Base-by-base conservation (phyloP, 371 early-diverging fungal species). In the Rhizopus arrhizus region DNA sequence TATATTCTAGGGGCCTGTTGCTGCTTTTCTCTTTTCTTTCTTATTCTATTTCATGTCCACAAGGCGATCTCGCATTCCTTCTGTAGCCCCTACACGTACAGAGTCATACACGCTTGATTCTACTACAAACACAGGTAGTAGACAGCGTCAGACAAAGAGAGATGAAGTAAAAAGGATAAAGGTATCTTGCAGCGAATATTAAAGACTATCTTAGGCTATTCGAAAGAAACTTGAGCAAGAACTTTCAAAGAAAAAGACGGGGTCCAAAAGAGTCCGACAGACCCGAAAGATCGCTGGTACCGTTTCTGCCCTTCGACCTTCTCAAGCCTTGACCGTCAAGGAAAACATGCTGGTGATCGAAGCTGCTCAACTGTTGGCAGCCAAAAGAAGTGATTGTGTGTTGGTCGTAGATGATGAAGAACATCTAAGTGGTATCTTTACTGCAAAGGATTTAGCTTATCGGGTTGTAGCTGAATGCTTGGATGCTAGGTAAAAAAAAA, bases 361-460 rank as follows among this genome's bases (percentile, higher is more conserved):
- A 71, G 98, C 95, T 0, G 92, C 97, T 9, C 96, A 94, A 74
- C 78, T 95, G 48, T 96, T 98, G 97, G 96, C 98, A 12, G 97
- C 97, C 22, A 96, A 95, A 75, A 82, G 97, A 28, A 90, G 93
- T 38, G 97, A 97, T 70, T 95, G 95, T 68, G 94, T 89, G 59
- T 81, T 96, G 11, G 94, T 94, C 10, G 91, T 95, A 31, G 91
- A 95, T 68, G 84, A 86, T 35, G 94, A 96, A 47, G 93, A 95
- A 66, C 91, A 92, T 58, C 82, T 98, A 62, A 83, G 90, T 11
- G 98, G 98, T 56, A 98, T 98, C 60, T 89, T 98, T 66, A 98
- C 98, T 22, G 74, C 76, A 12, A 76, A 76, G 28, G 76, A 76
- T 65, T 48, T 76, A 31, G 76, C 76, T 7, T 76, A 76, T 56